Evolutionary conservation across 1,139 yeast species (phyloP), one percentile per base, ranked within the genome.

Genomic region (Chernovozyma sophiae-reginae): DNA sequence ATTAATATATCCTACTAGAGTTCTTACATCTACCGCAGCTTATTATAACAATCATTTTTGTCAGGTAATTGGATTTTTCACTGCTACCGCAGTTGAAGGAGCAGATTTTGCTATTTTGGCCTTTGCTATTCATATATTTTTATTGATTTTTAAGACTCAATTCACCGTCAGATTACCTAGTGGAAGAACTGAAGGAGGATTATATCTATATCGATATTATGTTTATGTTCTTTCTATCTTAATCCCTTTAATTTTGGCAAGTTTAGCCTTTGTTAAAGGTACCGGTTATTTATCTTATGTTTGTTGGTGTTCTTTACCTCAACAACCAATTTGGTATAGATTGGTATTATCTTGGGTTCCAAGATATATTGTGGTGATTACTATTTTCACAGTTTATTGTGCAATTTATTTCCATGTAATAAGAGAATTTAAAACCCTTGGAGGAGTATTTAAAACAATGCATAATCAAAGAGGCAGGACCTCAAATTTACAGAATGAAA

Each of bases 81-180:
- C 96, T 1, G 86, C 94, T 2, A 71, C 80, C 29, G 74, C 90
- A 24, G 83, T 86, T 22, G 95, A 87, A 57, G 96, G 95, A 13
- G 89, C 94, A 2, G 97, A 89, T 60, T 58, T 86, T 31, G 94
- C 95, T 19, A 89, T 89, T 34, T 62, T 87, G 32, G 74, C 86
- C 25, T 83, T 89, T 60, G 96, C 97, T 2, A 59, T 87, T 16
- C 96, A 89, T 57, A 83, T 92, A 6, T 87, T 81, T 30, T 57
- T 89, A 32, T 64, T 87, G 24, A 82, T 89, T 15, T 86, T 86
- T 56, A 66, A 66, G 43, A 87, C 94, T 0, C 51, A 49, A 25
- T 52, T 68, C 29, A 67, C 71, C 35, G 68, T 71, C 41, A 72
- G 68, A 43, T 72, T 74, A 49, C 62, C 65, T 25, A 60, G 65